Evolutionary conservation across 441 rosid genomes (phyloP).

Genomic region (Jatropha podagrica): DNA sequence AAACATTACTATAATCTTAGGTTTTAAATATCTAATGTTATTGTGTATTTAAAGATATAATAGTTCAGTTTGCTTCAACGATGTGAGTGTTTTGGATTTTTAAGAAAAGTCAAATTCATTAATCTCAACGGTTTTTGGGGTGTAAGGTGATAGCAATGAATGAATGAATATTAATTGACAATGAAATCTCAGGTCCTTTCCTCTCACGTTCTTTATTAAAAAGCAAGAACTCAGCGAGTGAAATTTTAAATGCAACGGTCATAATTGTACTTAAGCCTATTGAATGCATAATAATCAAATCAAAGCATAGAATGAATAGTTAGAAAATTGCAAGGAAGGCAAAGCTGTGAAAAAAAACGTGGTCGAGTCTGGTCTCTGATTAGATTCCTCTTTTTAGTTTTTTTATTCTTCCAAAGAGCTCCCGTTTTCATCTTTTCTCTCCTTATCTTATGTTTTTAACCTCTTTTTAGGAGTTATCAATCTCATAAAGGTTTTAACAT

Average conservation of each 20-base stretch:
- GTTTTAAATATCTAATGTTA: no score
- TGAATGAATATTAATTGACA: neutral
- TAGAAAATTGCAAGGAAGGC: neutral
- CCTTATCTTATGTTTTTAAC: neutral
- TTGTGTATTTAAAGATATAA: no score
- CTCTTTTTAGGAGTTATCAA: neutral
- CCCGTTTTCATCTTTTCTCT: neutral
- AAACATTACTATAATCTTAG: no score
- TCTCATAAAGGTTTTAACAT: neutral
- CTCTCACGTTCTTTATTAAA: neutral
- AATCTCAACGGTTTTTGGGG: neutral
- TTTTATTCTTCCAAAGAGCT: neutral
- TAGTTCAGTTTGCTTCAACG: no score
- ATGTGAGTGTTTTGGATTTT: no score
- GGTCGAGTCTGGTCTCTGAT: neutral
- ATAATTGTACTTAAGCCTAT: neutral
- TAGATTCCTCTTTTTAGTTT: constrained; percentile 4
- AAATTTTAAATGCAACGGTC: neutral
- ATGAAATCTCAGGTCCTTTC: neutral
- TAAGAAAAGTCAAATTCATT: no score
- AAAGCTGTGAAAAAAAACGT: constrained; percentile 4
- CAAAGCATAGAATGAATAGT: no score
- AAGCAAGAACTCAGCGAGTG: no score
- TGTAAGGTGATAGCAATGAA: neutral
- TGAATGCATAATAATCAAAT: neutral